Base-by-base conservation (phyloP, 805 yeast genomes). In the Hanseniaspora jakobsenii region DNA sequence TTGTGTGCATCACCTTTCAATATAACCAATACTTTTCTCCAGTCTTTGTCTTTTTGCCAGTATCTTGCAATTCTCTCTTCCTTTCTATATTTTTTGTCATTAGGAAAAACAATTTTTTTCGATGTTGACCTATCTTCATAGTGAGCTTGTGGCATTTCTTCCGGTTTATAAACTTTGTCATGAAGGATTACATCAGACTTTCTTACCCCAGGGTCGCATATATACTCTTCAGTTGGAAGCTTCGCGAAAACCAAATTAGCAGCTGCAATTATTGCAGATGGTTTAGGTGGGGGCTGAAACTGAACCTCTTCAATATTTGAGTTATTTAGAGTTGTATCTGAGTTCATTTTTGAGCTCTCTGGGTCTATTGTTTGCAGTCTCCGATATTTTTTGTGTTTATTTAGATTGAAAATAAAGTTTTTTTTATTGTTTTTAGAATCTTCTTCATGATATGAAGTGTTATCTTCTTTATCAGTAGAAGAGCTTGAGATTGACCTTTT, bases 1-100 rank as follows among this genome's bases (percentile, higher is more conserved):
- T 89, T 89, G 57, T 89, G 98, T 0, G 98, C 95, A 59, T 89
- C 98, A 0, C 96, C 95, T 51, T 77, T 73, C 50, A 91, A 63
- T 34, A 76, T 76, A 1, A 87, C 95, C 22, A 91, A 63, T 2
- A 91, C 95, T 61, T 89, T 89, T 35, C 96, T 66, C 98, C 98
- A 89, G 13, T 74, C 61, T 79, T 85, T 73, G 9, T 73, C 76
- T 47, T 73, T 69, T 56, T 89, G 97, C 80, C 94, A 91, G 37
- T 77, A 75, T 32, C 94, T 65, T 0, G 98, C 98, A 42, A 91
- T 80, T 45, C 73, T 70, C 51, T 91, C 97, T 47, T 66, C 67
- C 1, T 59, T 55, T 31, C 59, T 51, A 47, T 61, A 57, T 3
- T 48, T 51, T 24, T 58, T 52, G 34, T 61, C 64, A 34, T 59